phyloP scores from a whole-genome alignment of 352 stramenopile genomes.

The Globisporangium canariense region DNA sequence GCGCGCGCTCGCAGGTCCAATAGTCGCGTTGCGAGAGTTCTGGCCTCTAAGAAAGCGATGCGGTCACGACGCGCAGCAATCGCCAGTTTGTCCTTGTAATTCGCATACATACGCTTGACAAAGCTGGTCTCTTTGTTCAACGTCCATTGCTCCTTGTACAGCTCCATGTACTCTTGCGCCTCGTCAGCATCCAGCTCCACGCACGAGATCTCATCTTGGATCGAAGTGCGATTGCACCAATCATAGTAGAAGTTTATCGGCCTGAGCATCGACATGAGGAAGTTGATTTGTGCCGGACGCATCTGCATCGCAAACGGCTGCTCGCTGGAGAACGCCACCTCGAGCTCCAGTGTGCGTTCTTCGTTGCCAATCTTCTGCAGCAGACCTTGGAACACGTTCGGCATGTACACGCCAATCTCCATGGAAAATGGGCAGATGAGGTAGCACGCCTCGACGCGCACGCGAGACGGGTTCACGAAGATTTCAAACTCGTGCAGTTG shows the following conservation, averaged over 20 bases:
- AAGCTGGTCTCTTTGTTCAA: constrained; percentile 52
- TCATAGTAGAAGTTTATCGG: constrained; percentile 66
- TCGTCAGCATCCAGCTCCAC: constrained; percentile 46
- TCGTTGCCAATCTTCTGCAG: constrained; percentile 39
- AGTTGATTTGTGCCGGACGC: constrained; percentile 57
- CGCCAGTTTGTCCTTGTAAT: constrained; percentile 41
- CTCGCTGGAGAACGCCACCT: constrained; percentile 38
- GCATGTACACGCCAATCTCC: constrained; percentile 58
- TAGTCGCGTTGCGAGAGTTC: constrained; percentile 50
- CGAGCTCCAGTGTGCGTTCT: constrained; percentile 46
- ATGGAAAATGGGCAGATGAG: constrained; percentile 53
- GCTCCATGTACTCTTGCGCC: constrained; percentile 52
- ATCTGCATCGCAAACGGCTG: constrained; percentile 45
- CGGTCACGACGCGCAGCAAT: constrained; percentile 34
- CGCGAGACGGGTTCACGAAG: constrained; percentile 50
- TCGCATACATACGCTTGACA: constrained; percentile 30
- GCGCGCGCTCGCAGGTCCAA: constrained; percentile 58
- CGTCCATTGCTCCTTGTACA: constrained; percentile 57
- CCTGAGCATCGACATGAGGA: constrained; percentile 54
- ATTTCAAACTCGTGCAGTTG: constrained; percentile 64
- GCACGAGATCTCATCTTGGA: constrained; percentile 61
- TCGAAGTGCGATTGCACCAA: constrained; percentile 51
- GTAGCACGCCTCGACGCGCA: constrained; percentile 33
- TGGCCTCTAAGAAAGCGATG: constrained; percentile 54
- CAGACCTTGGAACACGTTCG: constrained; percentile 61